Evolutionary conservation across 169 alveolate species (phyloP).

Genomic region (Neospora caninum): DNA sequence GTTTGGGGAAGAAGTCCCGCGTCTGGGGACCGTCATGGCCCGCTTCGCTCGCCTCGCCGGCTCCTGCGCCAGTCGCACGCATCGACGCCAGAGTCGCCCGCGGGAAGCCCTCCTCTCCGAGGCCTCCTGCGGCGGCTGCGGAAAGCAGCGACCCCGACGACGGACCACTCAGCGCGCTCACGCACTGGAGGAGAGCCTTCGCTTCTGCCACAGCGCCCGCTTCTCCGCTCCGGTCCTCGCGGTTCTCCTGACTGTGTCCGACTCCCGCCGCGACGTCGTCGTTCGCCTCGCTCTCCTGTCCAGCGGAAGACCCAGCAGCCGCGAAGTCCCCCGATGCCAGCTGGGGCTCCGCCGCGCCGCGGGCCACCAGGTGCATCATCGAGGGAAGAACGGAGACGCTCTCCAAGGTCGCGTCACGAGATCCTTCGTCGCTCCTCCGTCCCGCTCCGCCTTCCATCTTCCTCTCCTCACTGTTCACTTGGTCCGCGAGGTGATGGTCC

Average conservation of each 20-base stretch:
- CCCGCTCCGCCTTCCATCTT: background rate
- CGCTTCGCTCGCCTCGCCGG: background rate
- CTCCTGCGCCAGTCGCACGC: no score
- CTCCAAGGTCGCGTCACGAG: background rate
- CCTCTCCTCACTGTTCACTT: background rate
- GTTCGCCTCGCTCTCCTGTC: background rate
- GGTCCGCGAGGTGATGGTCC: slow-evolving; percentile 1
- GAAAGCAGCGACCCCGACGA: background rate
- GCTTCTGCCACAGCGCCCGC: background rate
- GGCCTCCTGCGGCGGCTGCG: background rate
- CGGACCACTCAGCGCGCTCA: background rate
- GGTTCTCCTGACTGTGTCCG: background rate
- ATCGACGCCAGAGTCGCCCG: no score
- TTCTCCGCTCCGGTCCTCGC: background rate
- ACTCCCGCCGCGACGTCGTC: background rate
- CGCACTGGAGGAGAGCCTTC: background rate
- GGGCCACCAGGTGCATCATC: background rate
- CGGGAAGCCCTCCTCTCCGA: no score
- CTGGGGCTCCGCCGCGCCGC: background rate
- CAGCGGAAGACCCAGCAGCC: background rate
- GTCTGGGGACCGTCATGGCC: background rate
- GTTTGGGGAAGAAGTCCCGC: no score
- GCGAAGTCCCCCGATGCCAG: background rate
- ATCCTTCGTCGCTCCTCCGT: background rate
- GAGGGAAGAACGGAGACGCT: background rate